Percentiles rank a stretch among this genome's conserved stretches.
These are phyloP conservation scores for Pichia gijzeniarum DNA, from an alignment of 805 yeast species.

Conservation along the genomic window DNA sequence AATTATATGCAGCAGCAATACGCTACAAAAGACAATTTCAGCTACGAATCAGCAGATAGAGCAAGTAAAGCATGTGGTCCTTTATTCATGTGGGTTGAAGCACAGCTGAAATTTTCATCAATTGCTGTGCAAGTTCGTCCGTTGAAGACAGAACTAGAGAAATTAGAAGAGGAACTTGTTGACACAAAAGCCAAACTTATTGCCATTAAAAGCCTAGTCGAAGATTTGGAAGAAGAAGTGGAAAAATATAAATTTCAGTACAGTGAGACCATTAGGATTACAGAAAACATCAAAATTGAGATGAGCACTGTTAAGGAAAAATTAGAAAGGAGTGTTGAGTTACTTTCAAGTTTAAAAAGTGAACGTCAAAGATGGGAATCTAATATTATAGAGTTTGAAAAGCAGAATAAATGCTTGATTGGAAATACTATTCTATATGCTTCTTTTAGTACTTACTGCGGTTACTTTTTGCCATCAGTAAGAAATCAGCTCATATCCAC, in stretches of 20 bases:
- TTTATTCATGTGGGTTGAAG: slow-evolving; percentile 77
- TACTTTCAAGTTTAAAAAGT: slow-evolving; percentile 55
- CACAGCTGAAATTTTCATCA: slow-evolving; percentile 73
- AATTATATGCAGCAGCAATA: slow-evolving; percentile 52
- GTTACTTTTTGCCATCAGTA: slow-evolving; percentile 36
- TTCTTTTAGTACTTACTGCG: slow-evolving; percentile 55
- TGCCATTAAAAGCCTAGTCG: slow-evolving; percentile 78
- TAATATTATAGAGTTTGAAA: slow-evolving; percentile 46
- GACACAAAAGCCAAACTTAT: slow-evolving; percentile 61
- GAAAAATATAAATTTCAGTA: slow-evolving; percentile 61
- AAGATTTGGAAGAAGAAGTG: slow-evolving; percentile 64
- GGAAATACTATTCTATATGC: slow-evolving; percentile 67
- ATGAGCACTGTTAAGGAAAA: slow-evolving; percentile 56
- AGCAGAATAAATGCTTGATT: slow-evolving; percentile 39
- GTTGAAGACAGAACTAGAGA: slow-evolving; percentile 53
- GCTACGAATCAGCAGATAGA: slow-evolving; percentile 66
- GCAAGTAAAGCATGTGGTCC: slow-evolving; percentile 98
- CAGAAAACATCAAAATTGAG: slow-evolving; percentile 68
- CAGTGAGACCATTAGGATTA: slow-evolving; percentile 67
- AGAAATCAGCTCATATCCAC: slow-evolving; percentile 22
- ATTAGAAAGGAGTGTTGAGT: slow-evolving; percentile 52
- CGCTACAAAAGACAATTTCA: slow-evolving; percentile 57
- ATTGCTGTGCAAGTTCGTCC: slow-evolving; percentile 73
- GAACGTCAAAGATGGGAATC: slow-evolving; percentile 75
- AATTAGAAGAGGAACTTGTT: slow-evolving; percentile 51